phyloP scores from a whole-genome alignment of 371 early-diverging fungal species.

The Mucor irregularis region DNA sequence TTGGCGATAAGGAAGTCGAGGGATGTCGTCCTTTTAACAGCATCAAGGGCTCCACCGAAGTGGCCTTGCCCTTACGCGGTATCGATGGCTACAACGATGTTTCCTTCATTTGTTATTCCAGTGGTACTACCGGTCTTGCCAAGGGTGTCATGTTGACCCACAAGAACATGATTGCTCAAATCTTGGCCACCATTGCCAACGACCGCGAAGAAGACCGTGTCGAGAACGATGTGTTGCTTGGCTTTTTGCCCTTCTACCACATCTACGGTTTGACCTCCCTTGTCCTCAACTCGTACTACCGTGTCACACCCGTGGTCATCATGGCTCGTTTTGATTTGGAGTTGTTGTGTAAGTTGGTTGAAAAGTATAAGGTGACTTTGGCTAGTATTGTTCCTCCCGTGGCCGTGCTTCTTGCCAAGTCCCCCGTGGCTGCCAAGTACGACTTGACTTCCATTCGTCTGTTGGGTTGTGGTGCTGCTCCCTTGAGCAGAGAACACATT shows the following conservation, averaged over 20 bases:
- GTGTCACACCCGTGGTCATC: conserved; percentile 49
- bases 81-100: conserved; percentile 41
- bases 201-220: conserved; percentile 16
- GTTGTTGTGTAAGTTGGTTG: conserved; percentile 54
- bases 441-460: conserved; percentile 64
- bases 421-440: conserved; percentile 67
- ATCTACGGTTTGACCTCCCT: conserved; percentile 69
- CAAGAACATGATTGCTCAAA: conserved; percentile 28
- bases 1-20: conserved; percentile 16
- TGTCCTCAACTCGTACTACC: conserved; percentile 30
- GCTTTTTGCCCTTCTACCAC: conserved; percentile 82
- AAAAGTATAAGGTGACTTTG: conserved; percentile 63
- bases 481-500: conserved; percentile 65
- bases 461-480: conserved; percentile 82
- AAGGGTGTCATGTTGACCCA: conserved; percentile 55
- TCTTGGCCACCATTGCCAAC: conserved; percentile 17
- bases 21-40: conserved; percentile 4
- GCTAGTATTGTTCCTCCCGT: conserved; percentile 77
- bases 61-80: conserved; percentile 16
- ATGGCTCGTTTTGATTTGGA: conserved; percentile 68
- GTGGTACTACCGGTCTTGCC: conserved; percentile 83
- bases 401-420: conserved; percentile 61
- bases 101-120: conserved; percentile 86
- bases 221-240: conserved; percentile 52
- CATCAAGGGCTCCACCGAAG: conserved; percentile 12